Base-by-base conservation (phyloP, 805 yeast species). In the Vanderwaltozyma verrucispora region DNA sequence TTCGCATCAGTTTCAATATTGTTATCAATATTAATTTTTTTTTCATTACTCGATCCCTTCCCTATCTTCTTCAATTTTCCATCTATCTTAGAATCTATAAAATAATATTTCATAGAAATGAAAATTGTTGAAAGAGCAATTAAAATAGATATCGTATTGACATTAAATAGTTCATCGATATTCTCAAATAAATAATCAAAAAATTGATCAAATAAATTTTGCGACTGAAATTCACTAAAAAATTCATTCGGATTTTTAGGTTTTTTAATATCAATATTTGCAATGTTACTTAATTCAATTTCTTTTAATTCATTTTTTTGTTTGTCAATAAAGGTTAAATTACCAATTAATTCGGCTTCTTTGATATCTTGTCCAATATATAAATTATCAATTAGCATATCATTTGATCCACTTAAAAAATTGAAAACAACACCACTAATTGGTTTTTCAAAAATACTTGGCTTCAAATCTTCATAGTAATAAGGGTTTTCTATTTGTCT, bases 291-390 rank as follows among this genome's bases (percentile, higher is more conserved):
- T 17, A 31, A 24, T n/a, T 29, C 4, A 7, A 33, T 20, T 13
- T 28, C 30, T 20, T 25, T 20, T 7, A 10, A 4, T 23, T 37
- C 40, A 14, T 21, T 14, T 9, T 29, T 13, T 7, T 9, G 11
- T 18, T 33, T 33, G 4, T 30, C 29, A 14, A 37, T 2, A 30
- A 32, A 87, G 0, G 96, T 87, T 7, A 62, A 58, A 55, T 88
- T 87, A 21, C 96, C 96, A 46, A 87, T 66, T 10, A 53, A 39
- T 64, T 88, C 95, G 10, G 96, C 96, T 52, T 87, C 95, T 27
- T 63, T 65, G 14, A 87, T 64, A 2, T 82, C 74, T 54, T 83
- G 87, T 19, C 96, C 96, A 43, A 87, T 58, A 57, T 87, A 88
- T 42, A 87, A 74, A 63, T 87, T 85, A 58, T 85, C 85, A 56